Base-by-base conservation (phyloP, 1,139 yeast species). In the Candida tunisiensis region DNA sequence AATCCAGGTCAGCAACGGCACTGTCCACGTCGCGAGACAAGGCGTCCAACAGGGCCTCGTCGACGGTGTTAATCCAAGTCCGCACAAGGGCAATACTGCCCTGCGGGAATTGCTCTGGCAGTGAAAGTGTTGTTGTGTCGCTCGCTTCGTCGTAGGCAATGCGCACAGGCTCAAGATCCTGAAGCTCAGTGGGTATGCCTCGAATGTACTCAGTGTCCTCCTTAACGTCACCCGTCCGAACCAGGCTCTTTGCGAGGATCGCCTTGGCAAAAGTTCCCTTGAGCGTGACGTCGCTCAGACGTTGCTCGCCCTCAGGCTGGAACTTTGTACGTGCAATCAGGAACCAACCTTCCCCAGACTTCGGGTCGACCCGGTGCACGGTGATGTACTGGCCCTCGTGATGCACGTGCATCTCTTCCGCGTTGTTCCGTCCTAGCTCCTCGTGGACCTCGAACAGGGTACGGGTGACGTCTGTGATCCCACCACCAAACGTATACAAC, bases 341-440 rank as follows among this genome's bases (percentile, higher is more conserved):
- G 41, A 79, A 82, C 71, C 80, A 80, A 2, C 98, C 98, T 33
- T 67, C 65, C 2, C 95, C 96, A 6, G 83, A 73, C 37, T 70
- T 64, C 0, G 93, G 74, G 45, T 82, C 80, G 27, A 74, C 68
- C 38, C 96, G 62, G 50, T 85, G 95, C 30, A 85, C 74, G 1
- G 96, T 85, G 34, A 88, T 80, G 48, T 66, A 88, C 49, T 83
- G 93, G 8, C 79, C 93, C 38, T 82, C 93, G 44, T 80, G 94
- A 44, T 88, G 95, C 27, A 88, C 80, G 48, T 80, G 88, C 75
- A 79, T 82, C 52, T 88, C 96, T 39, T 78, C 82, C 37, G 79
- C 83, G 34, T 72, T 72, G 25, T 61, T 53, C 33, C 65, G 66
- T 28, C 74, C 82, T 49, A 77, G 69, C 39, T 77, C 74, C 23